These are phyloP conservation scores for Aspergillus nanangensis DNA, from an alignment of 495 filamentous ascomycete genomes.

Conservation along the genomic window DNA sequence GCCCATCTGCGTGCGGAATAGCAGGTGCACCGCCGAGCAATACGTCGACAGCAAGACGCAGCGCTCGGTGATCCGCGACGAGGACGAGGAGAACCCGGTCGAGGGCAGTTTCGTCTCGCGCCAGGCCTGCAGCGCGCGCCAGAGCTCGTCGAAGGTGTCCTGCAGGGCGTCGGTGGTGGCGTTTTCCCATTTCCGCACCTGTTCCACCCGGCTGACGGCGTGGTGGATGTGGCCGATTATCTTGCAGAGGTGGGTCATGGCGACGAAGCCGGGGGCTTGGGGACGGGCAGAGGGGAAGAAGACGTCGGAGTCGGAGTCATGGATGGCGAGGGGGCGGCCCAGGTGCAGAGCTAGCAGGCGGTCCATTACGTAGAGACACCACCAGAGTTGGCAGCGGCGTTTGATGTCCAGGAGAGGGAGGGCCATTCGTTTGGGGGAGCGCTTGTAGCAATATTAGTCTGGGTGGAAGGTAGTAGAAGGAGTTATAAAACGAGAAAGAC, in stretches of 20 bases:
- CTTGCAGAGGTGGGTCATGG: constrained; percentile 1
- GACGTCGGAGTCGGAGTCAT: constrained; percentile 12
- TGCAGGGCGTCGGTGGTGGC: background rate
- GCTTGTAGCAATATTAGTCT: background rate
- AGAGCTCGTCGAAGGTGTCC: background rate
- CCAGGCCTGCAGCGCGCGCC: background rate
- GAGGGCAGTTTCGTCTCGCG: background rate
- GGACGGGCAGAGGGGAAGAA: constrained; percentile 1
- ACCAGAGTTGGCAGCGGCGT: constrained; percentile 12
- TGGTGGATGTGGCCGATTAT: background rate
- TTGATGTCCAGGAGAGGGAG: constrained; percentile 1
- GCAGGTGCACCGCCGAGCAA: background rate
- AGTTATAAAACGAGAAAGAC: background rate
- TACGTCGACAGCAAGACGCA: background rate
- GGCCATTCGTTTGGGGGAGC: background rate
- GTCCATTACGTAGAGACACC: constrained; percentile 17
- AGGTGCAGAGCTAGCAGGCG: constrained; percentile 13
- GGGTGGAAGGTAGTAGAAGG: too few species aligned
- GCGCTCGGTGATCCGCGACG: background rate
- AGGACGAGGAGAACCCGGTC: background rate
- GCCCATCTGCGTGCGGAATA: background rate
- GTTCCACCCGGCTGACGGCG: background rate
- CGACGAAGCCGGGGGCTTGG: background rate
- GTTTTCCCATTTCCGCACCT: background rate
- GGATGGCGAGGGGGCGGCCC: constrained; percentile 13